These are phyloP conservation scores for Sophora flavescens DNA, from an alignment of 306 rosid species.

Conservation along the genomic window DNA sequence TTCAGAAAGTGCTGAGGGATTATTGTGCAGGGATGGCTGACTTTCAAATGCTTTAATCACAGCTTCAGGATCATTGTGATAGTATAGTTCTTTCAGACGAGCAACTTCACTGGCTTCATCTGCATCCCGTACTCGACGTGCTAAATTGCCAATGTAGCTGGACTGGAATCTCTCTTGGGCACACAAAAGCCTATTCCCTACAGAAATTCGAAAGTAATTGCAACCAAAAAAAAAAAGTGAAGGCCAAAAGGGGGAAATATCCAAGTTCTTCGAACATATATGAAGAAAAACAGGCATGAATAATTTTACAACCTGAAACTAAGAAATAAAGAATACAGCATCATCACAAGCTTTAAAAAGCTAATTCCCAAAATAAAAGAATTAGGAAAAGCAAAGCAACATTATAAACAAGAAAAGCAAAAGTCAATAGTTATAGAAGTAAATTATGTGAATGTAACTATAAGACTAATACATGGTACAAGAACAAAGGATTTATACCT, in stretches of 20 bases:
- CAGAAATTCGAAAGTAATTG: slow-evolving; percentile 39
- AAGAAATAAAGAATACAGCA: neutral
- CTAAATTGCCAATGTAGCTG: slow-evolving; percentile 77
- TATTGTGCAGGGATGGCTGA: slow-evolving; percentile 76
- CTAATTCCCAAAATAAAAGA: slow-evolving; percentile 16
- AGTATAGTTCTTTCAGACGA: slow-evolving; percentile 80
- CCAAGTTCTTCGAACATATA: neutral
- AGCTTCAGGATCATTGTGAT: slow-evolving; percentile 80
- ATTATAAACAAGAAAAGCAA: neutral
- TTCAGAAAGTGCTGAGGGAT: slow-evolving; percentile 81
- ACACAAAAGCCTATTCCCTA: slow-evolving; percentile 60
- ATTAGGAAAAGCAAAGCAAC: neutral
- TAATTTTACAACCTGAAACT: neutral
- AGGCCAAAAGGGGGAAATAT: neutral
- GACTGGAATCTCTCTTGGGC: slow-evolving; percentile 73
- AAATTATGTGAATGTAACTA: neutral
- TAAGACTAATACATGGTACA: neutral
- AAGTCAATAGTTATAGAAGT: neutral
- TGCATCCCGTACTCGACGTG: slow-evolving; percentile 70
- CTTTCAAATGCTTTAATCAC: slow-evolving; percentile 89
- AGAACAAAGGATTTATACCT: slow-evolving; percentile 51
- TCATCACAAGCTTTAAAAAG: neutral
- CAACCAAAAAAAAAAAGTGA: slow-evolving; percentile 14
- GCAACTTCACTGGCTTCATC: slow-evolving; percentile 83
- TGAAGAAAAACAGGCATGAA: neutral